phyloP scores from a whole-genome alignment of 257 asterid species.

The Salvia miltiorrhiza region DNA sequence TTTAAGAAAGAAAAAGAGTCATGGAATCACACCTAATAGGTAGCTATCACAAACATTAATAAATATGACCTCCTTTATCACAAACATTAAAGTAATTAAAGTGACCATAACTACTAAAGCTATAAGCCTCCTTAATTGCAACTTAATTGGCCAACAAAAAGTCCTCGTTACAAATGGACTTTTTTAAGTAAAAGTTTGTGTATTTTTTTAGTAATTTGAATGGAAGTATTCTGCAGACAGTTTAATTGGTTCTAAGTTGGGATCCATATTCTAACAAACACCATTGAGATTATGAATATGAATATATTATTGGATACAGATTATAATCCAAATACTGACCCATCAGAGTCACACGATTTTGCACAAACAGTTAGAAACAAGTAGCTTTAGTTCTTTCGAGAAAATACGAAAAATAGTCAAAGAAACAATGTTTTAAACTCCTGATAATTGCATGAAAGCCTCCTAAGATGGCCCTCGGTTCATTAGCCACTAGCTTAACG shows the following conservation, averaged over 20 bases:
- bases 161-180: not conserved
- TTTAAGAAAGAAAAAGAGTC: not conserved
- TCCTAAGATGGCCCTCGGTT: not conserved
- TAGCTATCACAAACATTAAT: not conserved
- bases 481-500: no score
- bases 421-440: not conserved
- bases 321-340: no score
- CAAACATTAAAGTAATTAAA: not conserved
- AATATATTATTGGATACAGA: no score
- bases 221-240: no score
- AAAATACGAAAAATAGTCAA: not conserved
- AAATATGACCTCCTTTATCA: not conserved
- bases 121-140: not conserved
- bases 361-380: not conserved
- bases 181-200: not conserved
- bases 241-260: no score
- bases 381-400: not conserved
- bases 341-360: no score
- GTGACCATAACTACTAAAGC: not conserved
- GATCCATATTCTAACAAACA: no score
- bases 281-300: no score
- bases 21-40: not conserved
- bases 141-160: not conserved
- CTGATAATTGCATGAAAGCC: not conserved
- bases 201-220: no score